A percentile compares a stretch with the other conserved stretches of the same genome.
These are phyloP conservation scores for Oldenlandia corymbosa DNA, from an alignment of 257 asterid species.

Conservation along the genomic window DNA sequence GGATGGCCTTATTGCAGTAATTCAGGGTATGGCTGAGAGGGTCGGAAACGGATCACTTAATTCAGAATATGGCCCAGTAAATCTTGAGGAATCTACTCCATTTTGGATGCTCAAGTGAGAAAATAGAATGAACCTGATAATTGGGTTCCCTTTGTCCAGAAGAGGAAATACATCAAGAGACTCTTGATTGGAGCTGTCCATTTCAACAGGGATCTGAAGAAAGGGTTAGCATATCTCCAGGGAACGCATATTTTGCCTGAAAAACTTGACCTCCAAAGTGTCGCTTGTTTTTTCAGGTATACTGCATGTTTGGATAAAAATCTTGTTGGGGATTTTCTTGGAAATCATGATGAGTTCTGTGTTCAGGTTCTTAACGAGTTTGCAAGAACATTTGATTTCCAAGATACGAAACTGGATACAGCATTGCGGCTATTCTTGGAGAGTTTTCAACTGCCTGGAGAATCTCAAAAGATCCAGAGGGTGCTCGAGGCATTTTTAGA, in stretches of 20 bases:
- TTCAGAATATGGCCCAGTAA: slow-evolving; percentile 41
- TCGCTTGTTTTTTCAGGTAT: slow-evolving; percentile 93
- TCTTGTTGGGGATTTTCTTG: slow-evolving; percentile 97
- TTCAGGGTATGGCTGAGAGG: too few relatives aligned
- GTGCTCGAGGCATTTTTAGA: slow-evolving; percentile 97
- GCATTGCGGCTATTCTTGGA: slow-evolving; percentile 89
- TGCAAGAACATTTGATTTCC: slow-evolving; percentile 90
- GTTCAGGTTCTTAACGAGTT: slow-evolving; percentile 97
- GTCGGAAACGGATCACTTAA: too few relatives aligned
- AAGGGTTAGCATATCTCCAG: slow-evolving; percentile 92
- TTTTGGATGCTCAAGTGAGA: slow-evolving; percentile 96
- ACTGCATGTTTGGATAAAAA: slow-evolving; percentile 95
- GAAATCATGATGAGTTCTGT: slow-evolving; percentile 94
- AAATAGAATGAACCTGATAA: slow-evolving; percentile 73
- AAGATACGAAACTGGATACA: slow-evolving; percentile 89
- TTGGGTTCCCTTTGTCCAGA: slow-evolving; percentile 89
- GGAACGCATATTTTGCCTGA: slow-evolving; percentile 92
- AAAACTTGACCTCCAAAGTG: slow-evolving; percentile 96
- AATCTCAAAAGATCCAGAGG: slow-evolving; percentile 97
- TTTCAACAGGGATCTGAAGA: slow-evolving; percentile 94
- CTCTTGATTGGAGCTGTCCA: slow-evolving; percentile 96
- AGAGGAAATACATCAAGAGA: slow-evolving; percentile 79
- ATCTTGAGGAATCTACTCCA: slow-evolving; percentile 75
- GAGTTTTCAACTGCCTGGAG: slow-evolving; percentile 94
- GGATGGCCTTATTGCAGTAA: too few relatives aligned